Evolutionary conservation across 176 grass and related monocot species (phyloP).

Genomic region (Thinopyrum elongatum): DNA sequence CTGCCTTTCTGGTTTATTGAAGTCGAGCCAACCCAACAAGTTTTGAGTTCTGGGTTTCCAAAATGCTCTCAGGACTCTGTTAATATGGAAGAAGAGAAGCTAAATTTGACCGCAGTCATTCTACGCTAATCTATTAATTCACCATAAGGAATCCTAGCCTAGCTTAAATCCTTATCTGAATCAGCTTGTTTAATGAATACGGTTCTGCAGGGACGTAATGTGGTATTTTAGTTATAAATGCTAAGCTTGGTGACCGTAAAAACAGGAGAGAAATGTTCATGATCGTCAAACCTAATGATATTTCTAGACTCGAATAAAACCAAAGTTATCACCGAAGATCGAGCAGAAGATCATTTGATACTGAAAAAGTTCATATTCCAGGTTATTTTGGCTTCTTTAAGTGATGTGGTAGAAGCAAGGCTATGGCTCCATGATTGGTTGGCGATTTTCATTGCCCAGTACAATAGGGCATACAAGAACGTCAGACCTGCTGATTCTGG

Average conservation of each 20-base stretch:
- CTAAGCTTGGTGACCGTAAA: constrained; percentile 10
- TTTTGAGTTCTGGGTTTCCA: constrained; percentile 15
- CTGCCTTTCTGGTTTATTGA: neutral
- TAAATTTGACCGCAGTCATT: constrained; percentile 1
- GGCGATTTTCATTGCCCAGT: constrained; percentile 70
- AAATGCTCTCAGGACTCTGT: constrained; percentile 8
- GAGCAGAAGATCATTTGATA: constrained; percentile 7
- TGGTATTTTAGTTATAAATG: constrained; percentile 7
- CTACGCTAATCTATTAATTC: neutral
- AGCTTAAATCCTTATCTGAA: constrained; percentile 6
- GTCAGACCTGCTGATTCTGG: constrained; percentile 36
- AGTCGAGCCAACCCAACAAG: neutral
- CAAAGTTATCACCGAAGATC: neutral
- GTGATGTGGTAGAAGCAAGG: constrained; percentile 75
- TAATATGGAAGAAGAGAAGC: constrained; percentile 12
- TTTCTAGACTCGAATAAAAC: constrained; percentile 6
- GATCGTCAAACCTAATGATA: neutral
- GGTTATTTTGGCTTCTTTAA: constrained; percentile 84
- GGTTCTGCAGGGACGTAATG: neutral
- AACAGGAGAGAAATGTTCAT: constrained; percentile 10
- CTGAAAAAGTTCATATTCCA: constrained; percentile 40
- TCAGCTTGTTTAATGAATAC: constrained; percentile 13
- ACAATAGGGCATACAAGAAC: constrained; percentile 62
- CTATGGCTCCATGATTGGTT: constrained; percentile 89
- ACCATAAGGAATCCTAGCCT: neutral